Evolutionary conservation across 2,329 filamentous ascomycete genomes (phyloP).

Genomic region (Aspergillus niger): DNA sequence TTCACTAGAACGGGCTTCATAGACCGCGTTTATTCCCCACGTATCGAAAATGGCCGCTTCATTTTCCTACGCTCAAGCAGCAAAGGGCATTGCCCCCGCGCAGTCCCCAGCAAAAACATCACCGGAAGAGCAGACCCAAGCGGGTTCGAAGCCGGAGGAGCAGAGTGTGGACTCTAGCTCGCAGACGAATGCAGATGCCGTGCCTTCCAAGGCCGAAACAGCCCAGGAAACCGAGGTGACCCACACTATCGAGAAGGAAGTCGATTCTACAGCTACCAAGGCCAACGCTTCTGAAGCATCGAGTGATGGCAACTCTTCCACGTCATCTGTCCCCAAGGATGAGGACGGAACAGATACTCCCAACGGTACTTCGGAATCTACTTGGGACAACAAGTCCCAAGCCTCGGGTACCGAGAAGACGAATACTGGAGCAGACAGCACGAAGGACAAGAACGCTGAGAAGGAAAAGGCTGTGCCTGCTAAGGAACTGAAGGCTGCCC

Average conservation of each 20-base stretch:
- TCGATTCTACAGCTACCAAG: conserved; percentile 38
- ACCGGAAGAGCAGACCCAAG: conserved; percentile 31
- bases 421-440: conserved; percentile 43
- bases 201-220: conserved; percentile 51
- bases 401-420: conserved; percentile 63
- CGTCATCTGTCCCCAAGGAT: conserved; percentile 58
- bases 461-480: conserved; percentile 63
- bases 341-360: conserved; percentile 63
- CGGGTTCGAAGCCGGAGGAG: conserved; percentile 34
- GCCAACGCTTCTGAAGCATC: conserved; percentile 45
- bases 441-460: conserved; percentile 59
- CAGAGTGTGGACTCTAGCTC: conserved; percentile 29
- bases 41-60: conserved; percentile 49
- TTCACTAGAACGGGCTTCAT: conserved; percentile 23
- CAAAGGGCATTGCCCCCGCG: conserved; percentile 70
- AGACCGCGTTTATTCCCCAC: conserved; percentile 15
- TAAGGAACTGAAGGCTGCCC: conserved; percentile 73
- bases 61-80: conserved; percentile 95
- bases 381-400: conserved; percentile 68
- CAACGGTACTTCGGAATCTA: conserved; percentile 65
- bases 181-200: conserved; percentile 34
- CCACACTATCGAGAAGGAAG: conserved; percentile 33
- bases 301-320: conserved; percentile 56
- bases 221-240: conserved; percentile 41
- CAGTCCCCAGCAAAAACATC: conserved; percentile 47